Base-by-base conservation (phyloP, 2,329 filamentous ascomycete species). In the Claviceps cyperi region DNA sequence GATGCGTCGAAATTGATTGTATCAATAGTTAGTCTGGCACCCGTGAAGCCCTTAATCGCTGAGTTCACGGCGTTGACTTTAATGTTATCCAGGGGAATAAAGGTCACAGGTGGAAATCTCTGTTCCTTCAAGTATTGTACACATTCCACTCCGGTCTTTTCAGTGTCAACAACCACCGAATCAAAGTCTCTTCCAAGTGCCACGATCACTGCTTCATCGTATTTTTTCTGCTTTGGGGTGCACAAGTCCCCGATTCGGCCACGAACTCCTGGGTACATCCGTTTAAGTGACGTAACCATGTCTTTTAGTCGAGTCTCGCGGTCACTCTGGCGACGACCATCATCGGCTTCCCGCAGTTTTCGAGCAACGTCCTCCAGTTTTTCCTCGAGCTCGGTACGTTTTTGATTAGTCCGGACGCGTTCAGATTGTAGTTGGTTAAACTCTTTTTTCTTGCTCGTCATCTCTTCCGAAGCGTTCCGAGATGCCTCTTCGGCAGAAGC, bases 171-270 rank as follows among this genome's bases (percentile, higher is more conserved):
- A 46, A 98, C 81, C 43, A 98, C 84, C 0, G 90, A 86, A 64
- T 98, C 91, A 63, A 95, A 95, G 61, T 97, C 86, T 50, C 87
- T 81, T 47, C 92, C 92, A 4, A 98, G 78, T 6, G 94, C 89
- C 21, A 88, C 94, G 59, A 87, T 88, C 55, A 98, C 86, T 44
- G 92, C 92, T 57, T 92, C 87, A 55, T 92, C 86, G 60, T 83
- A 98, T 65, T 96, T 97, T 69, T 94, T 96, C 69, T 96, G 88
- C 66, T 96, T 97, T 1, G 92, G 91, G 56, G 87, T 90, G 70
- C 92, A 96, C 41, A 98, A 77, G 56, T 95, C 88, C 54, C 88
- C 87, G 44, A 97, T 80, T 44, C 91, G 83, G 19, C 92, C 92
- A 57, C 86, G 86, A 43, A 98, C 91, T 45, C 91, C 91, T 1